Base-by-base conservation (phyloP, 371 early-diverging fungal species). In the Actinomortierella wolfii region DNA sequence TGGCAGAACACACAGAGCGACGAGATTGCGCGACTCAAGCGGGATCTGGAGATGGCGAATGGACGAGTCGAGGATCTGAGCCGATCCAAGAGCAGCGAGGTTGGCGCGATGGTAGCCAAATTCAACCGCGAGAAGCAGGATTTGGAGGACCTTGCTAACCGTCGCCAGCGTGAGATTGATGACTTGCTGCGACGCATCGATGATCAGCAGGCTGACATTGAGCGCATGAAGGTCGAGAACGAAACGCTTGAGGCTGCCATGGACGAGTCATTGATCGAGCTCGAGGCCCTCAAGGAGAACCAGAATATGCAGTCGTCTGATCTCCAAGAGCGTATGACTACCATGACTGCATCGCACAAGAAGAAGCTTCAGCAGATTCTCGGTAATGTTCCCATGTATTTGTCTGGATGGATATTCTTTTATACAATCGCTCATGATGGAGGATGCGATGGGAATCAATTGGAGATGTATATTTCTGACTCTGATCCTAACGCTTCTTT, bases 161-260 rank as follows among this genome's bases (percentile, higher is more conserved):
- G 73, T 17, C 77, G 79, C 49, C 84, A 85, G 71, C 64, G 69
- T 39, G 77, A 81, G 64, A 73, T 84, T 21, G 92, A 92, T 55
- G 86, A 87, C 29, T 75, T 91, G 64, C 68, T 89, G 29, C 79
- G 81, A 21, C 86, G 86, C 57, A 68, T 93, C 24, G 90, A 89
- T 28, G 86, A 88, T 53, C 81, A 89, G 59, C 82, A 83, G 58
- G 80, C 81, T n/a, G 89, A 91, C 50, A 81, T 88, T 44, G 90
- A 89, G 52, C 87, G 83, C 50, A 77, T 87, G 69, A 68, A 70
- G 59, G 71, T 75, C 43, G 57, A 76, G 68, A 95, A 93, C 76
- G 94, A 95, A 60, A 91, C 96, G 1, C 80, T 95, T 26, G 95
- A 96, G 78, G 90, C 93, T n/a, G 95, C 94, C 34, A 86, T 98